phyloP scores from a whole-genome alignment of 2,329 filamentous ascomycete species.

The Cytospora leucostoma region DNA sequence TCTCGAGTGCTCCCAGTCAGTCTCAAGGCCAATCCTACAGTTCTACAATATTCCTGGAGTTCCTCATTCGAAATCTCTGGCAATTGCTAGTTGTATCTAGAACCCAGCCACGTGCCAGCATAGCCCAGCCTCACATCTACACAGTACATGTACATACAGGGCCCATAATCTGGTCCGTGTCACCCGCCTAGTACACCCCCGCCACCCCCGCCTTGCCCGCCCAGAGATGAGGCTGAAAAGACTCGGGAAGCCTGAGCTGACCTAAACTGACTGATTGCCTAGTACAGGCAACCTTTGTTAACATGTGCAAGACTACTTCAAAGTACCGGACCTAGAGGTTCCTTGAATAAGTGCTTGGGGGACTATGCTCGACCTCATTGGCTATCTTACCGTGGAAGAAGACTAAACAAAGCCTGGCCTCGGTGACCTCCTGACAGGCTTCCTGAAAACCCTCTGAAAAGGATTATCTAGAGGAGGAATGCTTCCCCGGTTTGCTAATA shows the following conservation, averaged over 20 bases:
- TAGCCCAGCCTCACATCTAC: constrained; percentile 14
- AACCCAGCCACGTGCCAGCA: no score
- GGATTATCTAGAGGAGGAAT: neutral
- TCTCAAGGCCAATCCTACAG: neutral
- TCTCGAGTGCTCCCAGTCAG: neutral
- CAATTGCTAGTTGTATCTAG: neutral
- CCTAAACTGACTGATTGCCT: neutral
- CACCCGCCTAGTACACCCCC: constrained; percentile 19
- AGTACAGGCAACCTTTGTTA: neutral
- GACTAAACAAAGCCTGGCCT: neutral
- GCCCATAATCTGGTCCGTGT: constrained; percentile 15
- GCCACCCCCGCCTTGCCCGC: constrained; percentile 3
- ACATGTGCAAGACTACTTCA: no score
- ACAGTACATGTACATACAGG: constrained; percentile 5
- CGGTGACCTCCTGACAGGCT: neutral
- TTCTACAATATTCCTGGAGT: neutral
- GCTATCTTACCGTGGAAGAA: neutral
- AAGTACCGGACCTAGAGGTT: no score
- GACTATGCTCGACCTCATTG: neutral
- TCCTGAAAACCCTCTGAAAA: no score
- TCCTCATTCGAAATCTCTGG: constrained; percentile 1
- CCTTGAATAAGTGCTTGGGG: no score
- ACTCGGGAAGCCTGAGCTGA: constrained; percentile 3
- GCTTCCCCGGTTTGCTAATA: neutral
- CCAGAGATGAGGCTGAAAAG: constrained; percentile 17